Base-by-base conservation (phyloP, 2,329 filamentous ascomycete species). In the Cladosporium sp. region DNA sequence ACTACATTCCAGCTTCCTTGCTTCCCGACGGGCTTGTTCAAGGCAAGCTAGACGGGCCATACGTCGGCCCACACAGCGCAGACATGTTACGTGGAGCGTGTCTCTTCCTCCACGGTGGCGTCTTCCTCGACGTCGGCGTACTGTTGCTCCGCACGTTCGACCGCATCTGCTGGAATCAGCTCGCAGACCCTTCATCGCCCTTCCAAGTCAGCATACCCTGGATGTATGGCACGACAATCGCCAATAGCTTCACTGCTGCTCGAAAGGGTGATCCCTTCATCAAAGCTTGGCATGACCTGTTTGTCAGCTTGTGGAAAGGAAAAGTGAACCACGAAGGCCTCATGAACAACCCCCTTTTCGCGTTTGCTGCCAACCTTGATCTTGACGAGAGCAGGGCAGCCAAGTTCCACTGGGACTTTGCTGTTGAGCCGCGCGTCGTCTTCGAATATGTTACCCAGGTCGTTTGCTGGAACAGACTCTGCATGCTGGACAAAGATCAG, bases 31-130 rank as follows among this genome's bases (percentile, higher is more conserved):
- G 74, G 0, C 76, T 79, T 56, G 71, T 76, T 24, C 69, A 76
- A 10, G 65, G 71, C 32, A 74, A 69, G 0, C 80, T 80, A 75
- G 69, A 72, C 12, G 78, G 79, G 0, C 72, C 73, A 0, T 73
- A 73, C 53, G 67, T 71, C 1, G 78, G 74, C 1, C 71, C 71
- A 1, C 79, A 82, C 59, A 73, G 71, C 0, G 75, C 76, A 2
- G 80, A 82, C 53, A 68, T 81, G 0, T 66, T 81, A 4, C 74
- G 80, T 0, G 69, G 78, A 4, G 72, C 74, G n/a, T 66, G 71
- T 5, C 59, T 78, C 13, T 70, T 69, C 50, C 59, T 63, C 15
- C 71, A 75, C 52, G 75, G 75, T 6, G 75, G 75, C 20, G 72
- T 71, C 0, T 75, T 71, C 66, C 68, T 77, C 60, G 75, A 78